A percentile compares a stretch with the other conserved stretches of the same genome.
These are phyloP conservation scores for Colletotrichum abscissum DNA, from an alignment of 2,329 filamentous ascomycete genomes.

Conservation along the genomic window DNA sequence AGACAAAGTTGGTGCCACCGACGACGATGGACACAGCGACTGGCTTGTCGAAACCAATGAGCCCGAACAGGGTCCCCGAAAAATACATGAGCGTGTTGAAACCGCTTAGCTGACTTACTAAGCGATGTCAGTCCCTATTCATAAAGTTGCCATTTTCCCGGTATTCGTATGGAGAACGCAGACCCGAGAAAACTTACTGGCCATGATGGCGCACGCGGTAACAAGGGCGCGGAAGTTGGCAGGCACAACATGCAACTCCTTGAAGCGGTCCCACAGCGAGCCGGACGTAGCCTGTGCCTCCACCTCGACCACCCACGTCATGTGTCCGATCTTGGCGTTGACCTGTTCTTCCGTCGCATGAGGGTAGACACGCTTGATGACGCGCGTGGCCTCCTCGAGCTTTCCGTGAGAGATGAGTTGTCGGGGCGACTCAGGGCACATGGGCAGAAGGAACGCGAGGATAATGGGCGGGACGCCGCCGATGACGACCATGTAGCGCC, in stretches of 20 bases:
- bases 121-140: too few relatives aligned
- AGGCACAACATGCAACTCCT: conserved; percentile 57
- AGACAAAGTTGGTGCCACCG: conserved; percentile 60
- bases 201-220: conserved; percentile 61
- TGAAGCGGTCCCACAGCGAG: conserved; percentile 54
- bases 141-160: too few relatives aligned
- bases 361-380: conserved; percentile 55
- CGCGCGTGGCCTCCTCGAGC: conserved; percentile 50
- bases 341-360: conserved; percentile 55
- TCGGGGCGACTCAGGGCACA: conserved; percentile 61
- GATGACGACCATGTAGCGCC: conserved; percentile 61
- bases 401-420: conserved; percentile 57
- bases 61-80: too few relatives aligned
- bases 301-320: conserved; percentile 51
- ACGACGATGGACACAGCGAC: conserved; percentile 58
- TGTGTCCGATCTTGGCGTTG: conserved; percentile 55
- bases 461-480: conserved; percentile 60
- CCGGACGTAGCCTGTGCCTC: conserved; percentile 52
- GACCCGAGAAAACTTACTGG: conserved; percentile 39
- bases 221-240: conserved; percentile 57
- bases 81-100: conserved; percentile 1
- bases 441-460: conserved; percentile 54
- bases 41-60: conserved; percentile 62
- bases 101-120: conserved; percentile 57
- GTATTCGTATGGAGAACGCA: not conserved